Base-by-base conservation (phyloP, 768 basidiomycete species). In the Suillus plorans region DNA sequence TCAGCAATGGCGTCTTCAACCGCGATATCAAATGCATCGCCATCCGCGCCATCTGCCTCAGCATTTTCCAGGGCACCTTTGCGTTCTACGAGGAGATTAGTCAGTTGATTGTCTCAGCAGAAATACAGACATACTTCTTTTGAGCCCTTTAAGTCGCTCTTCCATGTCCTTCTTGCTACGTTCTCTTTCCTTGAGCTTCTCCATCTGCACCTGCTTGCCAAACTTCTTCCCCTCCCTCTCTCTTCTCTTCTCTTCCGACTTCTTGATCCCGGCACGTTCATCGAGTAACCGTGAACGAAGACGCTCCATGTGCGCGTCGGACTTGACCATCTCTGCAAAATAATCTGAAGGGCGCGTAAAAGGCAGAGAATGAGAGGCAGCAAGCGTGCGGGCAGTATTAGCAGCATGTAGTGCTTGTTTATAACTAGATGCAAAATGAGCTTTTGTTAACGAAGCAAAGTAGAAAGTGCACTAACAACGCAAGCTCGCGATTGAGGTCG, bases 251-350 rank as follows among this genome's bases (percentile, higher is more conserved):
- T 94, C 91, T 73, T 99, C 97, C 65, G 90, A 85, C 76, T 91
- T 92, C 76, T 97, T 95, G 69, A 99, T 95, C 1, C 85, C 83
- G 1, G 94, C 92, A 31, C 82, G 80, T 76, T 99, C 97, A 77
- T 99, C 92, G 34, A 99, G 83, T 31, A 99, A 78, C 20, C 90
- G 87, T 67, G 94, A 90, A 62, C 97, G 90, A 69, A 99, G 92
- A 65, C 95, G 88, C 75, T 97, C 95, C 97, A 99, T 99, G 78
- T 99, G 97, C 8, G 91, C 81, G 71, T 99, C 97, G 39, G 89
- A 90, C 78, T 99, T 98, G 69, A 98, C 91, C 97, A 99, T 99
- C 79, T 99, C 97, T 28, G 97, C 97, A 68, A 97, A 99, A 76
- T 95, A 99, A 78, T 98, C 97, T 0, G 86, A 70, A 0, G 97